Evolutionary conservation across 495 filamentous ascomycete species (phyloP), one percentile per base, ranked within the genome.

Genomic region (Aspergillus homomorphus): DNA sequence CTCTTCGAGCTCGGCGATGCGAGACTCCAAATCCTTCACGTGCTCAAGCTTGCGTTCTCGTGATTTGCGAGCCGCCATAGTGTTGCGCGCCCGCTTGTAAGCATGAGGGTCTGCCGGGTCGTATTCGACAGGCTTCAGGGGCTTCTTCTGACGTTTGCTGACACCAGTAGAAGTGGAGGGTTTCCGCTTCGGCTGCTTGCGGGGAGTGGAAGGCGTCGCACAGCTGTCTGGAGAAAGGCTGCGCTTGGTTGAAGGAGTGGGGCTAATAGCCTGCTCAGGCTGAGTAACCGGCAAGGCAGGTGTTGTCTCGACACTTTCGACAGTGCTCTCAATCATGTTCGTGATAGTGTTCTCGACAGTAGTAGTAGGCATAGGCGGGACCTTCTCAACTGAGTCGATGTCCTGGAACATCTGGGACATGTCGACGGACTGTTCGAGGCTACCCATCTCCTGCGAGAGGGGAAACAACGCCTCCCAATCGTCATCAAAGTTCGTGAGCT

Each of bases 61-160:
- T 42, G 93, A 97, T 73, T 97, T 97, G 45, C 94, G 90, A 60
- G 94, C 94, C 46, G 94, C 94, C 73, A 93, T 80, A 15, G 94
- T 98, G 73, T 98, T 98, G 57, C 92, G 87, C 33, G 92, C 93
- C 61, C 94, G 91, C 82, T 97, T 98, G 79, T 90, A 82, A 10
- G 90, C 90, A 15, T 89, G 70, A 0, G 88, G 87, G 66, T 97
- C 92, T 23, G 80, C 75, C 16, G 68, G 63, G 49, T 80, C 71
- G 21, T 62, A 73, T 33, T 66, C 67, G 69, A 98, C 90, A 8
- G 89, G 88, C 53, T 89, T 87, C 22, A 96, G 80, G 43, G 89
- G 87, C 77, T 91, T 91, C 66, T 90, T 83, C 57, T 86, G 83
- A 53, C 89, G 85, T 65, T 83, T 85, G 58, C 71, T 70, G 26